Percentiles rank a stretch among this genome's conserved stretches.
Evolutionary conservation across 164 flowering plant genomes (phyloP).

Genomic region (Hamamelis virginiana): DNA sequence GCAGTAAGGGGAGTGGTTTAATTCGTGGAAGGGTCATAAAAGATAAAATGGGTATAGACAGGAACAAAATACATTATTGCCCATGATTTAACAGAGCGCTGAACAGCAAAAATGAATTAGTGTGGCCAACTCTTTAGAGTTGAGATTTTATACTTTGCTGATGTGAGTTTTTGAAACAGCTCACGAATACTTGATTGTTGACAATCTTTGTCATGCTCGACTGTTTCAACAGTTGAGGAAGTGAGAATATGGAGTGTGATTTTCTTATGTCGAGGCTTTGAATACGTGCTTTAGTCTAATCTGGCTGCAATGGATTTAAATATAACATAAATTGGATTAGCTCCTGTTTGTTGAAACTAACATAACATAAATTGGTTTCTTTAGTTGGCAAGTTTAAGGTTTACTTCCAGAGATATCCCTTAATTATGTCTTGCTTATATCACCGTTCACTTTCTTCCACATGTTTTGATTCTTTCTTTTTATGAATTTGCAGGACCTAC

Average conservation of each 20-base stretch:
- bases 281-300: not conserved
- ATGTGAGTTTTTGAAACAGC: not conserved
- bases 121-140: not conserved
- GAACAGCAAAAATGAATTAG: too few species aligned
- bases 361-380: not conserved
- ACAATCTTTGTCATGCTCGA: not conserved
- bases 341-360: not conserved
- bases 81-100: too few species aligned
- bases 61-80: too few species aligned
- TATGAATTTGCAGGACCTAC: conserved; percentile 65
- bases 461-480: conserved; percentile 9
- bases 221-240: not conserved
- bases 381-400: not conserved
- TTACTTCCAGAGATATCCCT: not conserved
- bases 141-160: not conserved
- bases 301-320: not conserved
- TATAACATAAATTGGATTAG: too few species aligned
- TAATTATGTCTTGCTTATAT: not conserved
- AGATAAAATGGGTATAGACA: too few species aligned
- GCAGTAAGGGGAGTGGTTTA: too few species aligned
- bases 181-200: not conserved
- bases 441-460: not conserved
- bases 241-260: not conserved
- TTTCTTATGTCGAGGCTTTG: not conserved
- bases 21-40: too few species aligned